Evolutionary conservation across 805 yeast species (phyloP), one percentile per base, ranked within the genome.

Genomic region (Myxozyma kluyveri): DNA sequence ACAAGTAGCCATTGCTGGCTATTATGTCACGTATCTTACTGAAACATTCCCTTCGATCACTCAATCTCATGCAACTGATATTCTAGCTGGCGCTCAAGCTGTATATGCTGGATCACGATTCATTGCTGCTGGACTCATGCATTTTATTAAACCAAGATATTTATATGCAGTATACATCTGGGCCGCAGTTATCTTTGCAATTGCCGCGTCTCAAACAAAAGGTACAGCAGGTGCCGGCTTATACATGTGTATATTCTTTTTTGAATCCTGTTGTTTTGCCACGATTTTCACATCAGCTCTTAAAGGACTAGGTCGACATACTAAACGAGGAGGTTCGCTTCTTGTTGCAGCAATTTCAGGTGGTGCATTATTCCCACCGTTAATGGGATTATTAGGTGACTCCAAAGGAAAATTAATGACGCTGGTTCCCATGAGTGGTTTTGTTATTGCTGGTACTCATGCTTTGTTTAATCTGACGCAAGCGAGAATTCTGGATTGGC

Each of bases 101-200:
- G 50, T 22, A 24, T 47, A 21, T 26, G 38, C 51, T 10, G 49
- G 17, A 14, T 52, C 53, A 9, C 51, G 51, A 10, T 47, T 47
- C 31, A 29, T 45, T 22, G 51, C 39, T 23, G 24, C 49, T 29
- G 51, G 35, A 21, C n/a, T 47, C 31, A 45, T 47, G 52, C 38
- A 44, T 23, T 26, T 42, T n/a, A 26, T 47, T 21, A 47, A 46
- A 27, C 51, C 51, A 19, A 48, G 52, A n/a, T 39, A 39, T n/a
- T 17, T 39, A 14, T 39, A 39, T n/a, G n/a, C 32, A 14, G 6
- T 39, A 14, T 39, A 39, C 43, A 39, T 39, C 29, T 39, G 43
- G 43, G 21, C 9, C 9, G 21, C 31, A n/a, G 43, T 19, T 31
- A 17, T 39, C 31, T 39, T 39, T 19, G 31, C 43, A 6, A 39